Conservation (phyloP, 805 yeast species). For the Schizosaccharomyces lindneri region DNA sequence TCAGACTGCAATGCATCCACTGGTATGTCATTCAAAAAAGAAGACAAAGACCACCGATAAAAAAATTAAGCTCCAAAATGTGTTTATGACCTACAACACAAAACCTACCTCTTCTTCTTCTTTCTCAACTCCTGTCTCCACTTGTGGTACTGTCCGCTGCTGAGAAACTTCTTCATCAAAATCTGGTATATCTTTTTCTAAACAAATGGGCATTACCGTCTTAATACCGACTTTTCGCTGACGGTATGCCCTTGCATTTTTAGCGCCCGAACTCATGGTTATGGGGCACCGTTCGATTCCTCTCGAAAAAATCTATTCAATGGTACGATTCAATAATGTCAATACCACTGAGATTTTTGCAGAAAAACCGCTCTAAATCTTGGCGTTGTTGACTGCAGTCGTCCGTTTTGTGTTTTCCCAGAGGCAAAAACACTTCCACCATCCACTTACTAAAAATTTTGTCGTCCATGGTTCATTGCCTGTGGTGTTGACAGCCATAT, state of each 20-base stretch:
- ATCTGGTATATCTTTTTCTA: conserved; percentile 59
- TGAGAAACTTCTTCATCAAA: conserved; percentile 39
- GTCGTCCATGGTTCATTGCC: no score
- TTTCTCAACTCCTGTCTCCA: conserved; percentile 95
- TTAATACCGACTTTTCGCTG: conserved; percentile 87
- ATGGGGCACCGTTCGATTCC: neutral
- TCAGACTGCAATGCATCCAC: no score
- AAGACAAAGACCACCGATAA: no score
- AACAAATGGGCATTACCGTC: conserved; percentile 53
- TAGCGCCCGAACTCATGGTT: neutral
- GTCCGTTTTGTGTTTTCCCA: neutral
- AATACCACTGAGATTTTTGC: neutral
- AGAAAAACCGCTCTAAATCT: neutral
- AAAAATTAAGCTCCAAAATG: no score
- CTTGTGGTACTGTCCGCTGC: conserved; percentile 65
- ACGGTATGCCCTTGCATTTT: conserved; percentile 25
- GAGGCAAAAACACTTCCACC: neutral
- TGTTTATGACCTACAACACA: neutral
- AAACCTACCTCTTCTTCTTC: conserved; percentile 51
- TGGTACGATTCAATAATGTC: neutral
- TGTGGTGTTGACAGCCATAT: no score
- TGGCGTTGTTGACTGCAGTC: neutral
- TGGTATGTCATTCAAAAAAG: no score
- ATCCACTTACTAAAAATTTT: no score
- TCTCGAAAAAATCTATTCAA: neutral